phyloP scores from a whole-genome alignment of 331 rosid genomes.

The Pyracantha coccinea region DNA sequence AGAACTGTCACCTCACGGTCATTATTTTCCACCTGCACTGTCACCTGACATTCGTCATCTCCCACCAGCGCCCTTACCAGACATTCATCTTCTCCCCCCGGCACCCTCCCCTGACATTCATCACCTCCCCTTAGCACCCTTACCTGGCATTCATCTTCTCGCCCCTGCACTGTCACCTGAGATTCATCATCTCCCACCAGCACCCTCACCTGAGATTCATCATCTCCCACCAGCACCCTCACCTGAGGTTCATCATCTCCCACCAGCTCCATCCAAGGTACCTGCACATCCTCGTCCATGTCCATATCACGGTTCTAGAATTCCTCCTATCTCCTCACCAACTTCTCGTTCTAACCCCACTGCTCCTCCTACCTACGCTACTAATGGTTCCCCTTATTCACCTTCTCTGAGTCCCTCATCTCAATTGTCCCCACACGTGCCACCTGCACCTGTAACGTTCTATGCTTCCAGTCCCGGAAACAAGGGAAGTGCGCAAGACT shows the following conservation, averaged over 20 bases:
- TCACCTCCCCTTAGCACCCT: too few species aligned
- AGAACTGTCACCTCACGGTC: too few species aligned
- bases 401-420: slow-evolving; percentile 26
- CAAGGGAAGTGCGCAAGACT: slow-evolving; percentile 21
- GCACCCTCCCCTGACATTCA: slow-evolving; percentile 24
- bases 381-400: slow-evolving; percentile 30
- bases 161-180: too few species aligned
- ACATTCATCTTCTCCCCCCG: slow-evolving; percentile 26
- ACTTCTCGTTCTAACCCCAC: slow-evolving; percentile 27
- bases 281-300: slow-evolving; percentile 44
- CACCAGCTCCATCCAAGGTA: slow-evolving; percentile 42
- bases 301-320: slow-evolving; percentile 16
- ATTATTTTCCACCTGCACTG: slow-evolving; percentile 18
- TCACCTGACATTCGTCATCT: slow-evolving; percentile 22
- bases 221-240: slow-evolving; percentile 28
- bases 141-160: too few species aligned
- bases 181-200: slow-evolving; percentile 8
- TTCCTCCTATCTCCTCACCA: slow-evolving; percentile 37
- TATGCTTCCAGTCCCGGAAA: slow-evolving; percentile 28
- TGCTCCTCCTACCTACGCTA: slow-evolving; percentile 23
- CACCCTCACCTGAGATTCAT: slow-evolving; percentile 23
- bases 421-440: slow-evolving; percentile 26
- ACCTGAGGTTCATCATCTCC: slow-evolving; percentile 18
- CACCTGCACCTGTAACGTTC: slow-evolving; percentile 28
- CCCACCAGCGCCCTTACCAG: slow-evolving; percentile 31